Evolutionary conservation across 106 monocot species (phyloP).

Genomic region (Amphibolis antarctica): DNA sequence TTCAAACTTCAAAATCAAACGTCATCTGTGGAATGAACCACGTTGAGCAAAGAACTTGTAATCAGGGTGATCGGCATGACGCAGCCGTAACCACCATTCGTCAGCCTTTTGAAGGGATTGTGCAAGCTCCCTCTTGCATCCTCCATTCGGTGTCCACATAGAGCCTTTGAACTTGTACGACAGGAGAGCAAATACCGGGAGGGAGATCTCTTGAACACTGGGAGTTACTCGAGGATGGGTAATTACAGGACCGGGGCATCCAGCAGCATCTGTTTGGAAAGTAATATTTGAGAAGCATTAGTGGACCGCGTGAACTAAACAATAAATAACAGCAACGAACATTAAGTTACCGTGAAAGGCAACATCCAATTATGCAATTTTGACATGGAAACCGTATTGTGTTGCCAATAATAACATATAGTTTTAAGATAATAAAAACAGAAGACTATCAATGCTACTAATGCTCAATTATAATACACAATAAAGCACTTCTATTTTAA

Average conservation of each 20-base stretch:
- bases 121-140: constrained; percentile 16
- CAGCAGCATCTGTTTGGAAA: constrained; percentile 10
- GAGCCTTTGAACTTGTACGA: constrained; percentile 47
- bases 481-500: too few relatives aligned
- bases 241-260: constrained; percentile 8
- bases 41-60: constrained; percentile 38
- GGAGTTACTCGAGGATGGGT: constrained; percentile 8
- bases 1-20: neutral
- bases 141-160: constrained; percentile 24
- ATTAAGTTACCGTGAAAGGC: too few relatives aligned
- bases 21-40: constrained; percentile 5
- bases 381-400: too few relatives aligned
- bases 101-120: constrained; percentile 27
- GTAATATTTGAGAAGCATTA: neutral
- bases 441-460: too few relatives aligned
- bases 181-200: constrained; percentile 46
- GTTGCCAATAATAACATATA: too few relatives aligned
- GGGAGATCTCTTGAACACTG: constrained; percentile 24
- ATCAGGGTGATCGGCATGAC: constrained; percentile 33
- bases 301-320: too few relatives aligned
- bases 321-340: too few relatives aligned
- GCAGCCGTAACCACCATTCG: constrained; percentile 34
- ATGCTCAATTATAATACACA: too few relatives aligned
- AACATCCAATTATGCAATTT: too few relatives aligned
- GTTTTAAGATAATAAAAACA: too few relatives aligned